These are phyloP conservation scores for Teunomyces gatunensis DNA, from an alignment of 805 yeast genomes.

Conservation along the genomic window DNA sequence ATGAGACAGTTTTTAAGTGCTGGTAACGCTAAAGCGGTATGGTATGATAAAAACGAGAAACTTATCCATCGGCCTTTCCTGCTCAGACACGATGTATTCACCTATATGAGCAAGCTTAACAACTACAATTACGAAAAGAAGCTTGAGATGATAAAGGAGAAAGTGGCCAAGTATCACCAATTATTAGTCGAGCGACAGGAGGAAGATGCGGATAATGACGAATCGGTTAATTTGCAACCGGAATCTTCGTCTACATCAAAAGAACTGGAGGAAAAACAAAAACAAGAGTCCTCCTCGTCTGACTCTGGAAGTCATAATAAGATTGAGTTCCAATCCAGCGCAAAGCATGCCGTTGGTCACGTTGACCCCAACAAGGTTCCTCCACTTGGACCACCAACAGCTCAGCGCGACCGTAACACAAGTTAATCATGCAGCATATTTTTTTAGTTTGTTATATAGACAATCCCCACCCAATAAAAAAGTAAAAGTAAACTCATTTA, in stretches of 20 bases:
- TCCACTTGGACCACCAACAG: background rate
- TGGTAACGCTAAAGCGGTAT: conserved; percentile 8
- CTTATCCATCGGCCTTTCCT: conserved; percentile 4
- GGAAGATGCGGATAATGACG: background rate
- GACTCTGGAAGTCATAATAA: background rate
- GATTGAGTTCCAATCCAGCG: background rate
- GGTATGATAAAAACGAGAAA: conserved; percentile 6
- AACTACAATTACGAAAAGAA: background rate
- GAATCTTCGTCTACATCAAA: background rate
- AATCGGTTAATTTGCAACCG: background rate
- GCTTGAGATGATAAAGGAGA: background rate
- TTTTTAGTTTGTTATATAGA: too few relatives aligned
- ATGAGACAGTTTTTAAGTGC: conserved; percentile 10
- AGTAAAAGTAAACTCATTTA: background rate
- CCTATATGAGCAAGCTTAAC: conserved; percentile 2
- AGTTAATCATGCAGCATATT: background rate
- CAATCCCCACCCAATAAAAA: too few relatives aligned
- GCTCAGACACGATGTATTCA: conserved; percentile 14
- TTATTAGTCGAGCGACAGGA: background rate
- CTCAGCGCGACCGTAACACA: background rate
- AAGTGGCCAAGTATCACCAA: background rate
- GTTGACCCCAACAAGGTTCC: background rate
- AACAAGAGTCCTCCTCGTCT: too few relatives aligned
- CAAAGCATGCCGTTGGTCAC: background rate
- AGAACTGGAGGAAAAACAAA: background rate